Conservation (phyloP, 2,329 filamentous ascomycete genomes). For the Alternaria solani region DNA sequence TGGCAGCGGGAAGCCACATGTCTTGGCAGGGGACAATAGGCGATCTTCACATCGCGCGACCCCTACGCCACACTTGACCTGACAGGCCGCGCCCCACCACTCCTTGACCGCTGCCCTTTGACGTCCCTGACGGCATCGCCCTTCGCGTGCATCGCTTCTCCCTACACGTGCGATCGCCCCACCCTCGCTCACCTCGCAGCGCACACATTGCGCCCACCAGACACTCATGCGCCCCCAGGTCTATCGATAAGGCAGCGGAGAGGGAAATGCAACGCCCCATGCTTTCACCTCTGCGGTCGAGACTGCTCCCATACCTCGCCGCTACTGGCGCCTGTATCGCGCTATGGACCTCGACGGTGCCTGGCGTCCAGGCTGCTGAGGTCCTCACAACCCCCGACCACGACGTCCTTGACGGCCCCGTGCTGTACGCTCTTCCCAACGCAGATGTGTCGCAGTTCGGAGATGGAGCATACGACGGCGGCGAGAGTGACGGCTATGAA, state of each 20-base stretch:
- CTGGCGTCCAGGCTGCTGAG: constrained; percentile 67
- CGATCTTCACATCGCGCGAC: background rate
- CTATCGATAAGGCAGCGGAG: constrained; percentile 34
- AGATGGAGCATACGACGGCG: constrained; percentile 44
- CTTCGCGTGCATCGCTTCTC: constrained; percentile 3
- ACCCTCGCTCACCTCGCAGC: constrained; percentile 12
- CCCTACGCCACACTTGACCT: background rate
- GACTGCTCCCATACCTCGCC: constrained; percentile 71
- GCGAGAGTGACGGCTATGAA: constrained; percentile 58
- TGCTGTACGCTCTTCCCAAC: constrained; percentile 41
- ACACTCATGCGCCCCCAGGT: constrained; percentile 27
- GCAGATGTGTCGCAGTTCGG: constrained; percentile 52
- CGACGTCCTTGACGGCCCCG: constrained; percentile 21
- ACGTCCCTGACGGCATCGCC: background rate
- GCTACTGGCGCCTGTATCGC: constrained; percentile 67
- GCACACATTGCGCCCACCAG: constrained; percentile 25
- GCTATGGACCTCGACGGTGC: constrained; percentile 67
- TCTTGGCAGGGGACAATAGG: background rate
- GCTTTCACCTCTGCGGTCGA: constrained; percentile 74
- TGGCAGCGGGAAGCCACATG: background rate
- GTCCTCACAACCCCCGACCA: constrained; percentile 36
- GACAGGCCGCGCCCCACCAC: constrained; percentile 6
- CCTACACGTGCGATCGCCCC: background rate
- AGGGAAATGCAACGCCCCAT: constrained; percentile 57
- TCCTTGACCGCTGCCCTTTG: background rate